Percentiles rank a stretch among this genome's conserved stretches.
These are phyloP conservation scores for Penicillium sp. DNA, from an alignment of 2,329 filamentous ascomycete species.

Conservation along the genomic window DNA sequence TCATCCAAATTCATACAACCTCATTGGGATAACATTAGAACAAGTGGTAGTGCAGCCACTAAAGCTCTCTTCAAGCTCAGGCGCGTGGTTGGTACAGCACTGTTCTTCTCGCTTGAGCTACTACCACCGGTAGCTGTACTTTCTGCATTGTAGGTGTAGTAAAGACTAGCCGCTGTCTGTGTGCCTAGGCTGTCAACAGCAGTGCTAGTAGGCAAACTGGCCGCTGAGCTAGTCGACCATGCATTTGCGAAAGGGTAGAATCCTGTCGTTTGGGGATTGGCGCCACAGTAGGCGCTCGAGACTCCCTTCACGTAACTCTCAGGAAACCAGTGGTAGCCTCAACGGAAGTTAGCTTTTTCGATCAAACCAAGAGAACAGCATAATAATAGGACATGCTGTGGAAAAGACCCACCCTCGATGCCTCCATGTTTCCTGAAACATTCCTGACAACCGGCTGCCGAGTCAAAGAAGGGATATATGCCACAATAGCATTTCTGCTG, in stretches of 20 bases:
- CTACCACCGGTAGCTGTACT: not conserved
- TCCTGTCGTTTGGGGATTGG: not conserved
- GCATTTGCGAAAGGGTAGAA: not conserved
- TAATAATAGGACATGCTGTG: too few relatives aligned
- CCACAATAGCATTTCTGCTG: not conserved
- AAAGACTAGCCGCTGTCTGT: constrained; percentile 1
- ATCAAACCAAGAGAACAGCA: not conserved
- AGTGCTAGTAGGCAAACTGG: not conserved
- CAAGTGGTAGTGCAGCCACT: not conserved
- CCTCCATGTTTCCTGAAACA: not conserved
- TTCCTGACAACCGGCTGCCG: not conserved
- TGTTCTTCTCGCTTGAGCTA: not conserved
- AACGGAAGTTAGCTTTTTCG: not conserved
- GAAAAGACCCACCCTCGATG: not conserved
- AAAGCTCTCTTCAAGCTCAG: not conserved
- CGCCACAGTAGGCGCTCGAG: not conserved
- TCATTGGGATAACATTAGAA: not conserved
- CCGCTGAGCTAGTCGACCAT: not conserved
- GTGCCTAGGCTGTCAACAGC: not conserved
- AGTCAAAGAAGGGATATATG: constrained; percentile 1
- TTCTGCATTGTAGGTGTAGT: not conserved
- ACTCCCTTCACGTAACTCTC: not conserved
- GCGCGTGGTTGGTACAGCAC: not conserved
- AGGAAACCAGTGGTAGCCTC: not conserved
- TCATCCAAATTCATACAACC: not conserved